Conservation (phyloP, 208 protist species). For the Tritrichomonas foetus region DNA sequence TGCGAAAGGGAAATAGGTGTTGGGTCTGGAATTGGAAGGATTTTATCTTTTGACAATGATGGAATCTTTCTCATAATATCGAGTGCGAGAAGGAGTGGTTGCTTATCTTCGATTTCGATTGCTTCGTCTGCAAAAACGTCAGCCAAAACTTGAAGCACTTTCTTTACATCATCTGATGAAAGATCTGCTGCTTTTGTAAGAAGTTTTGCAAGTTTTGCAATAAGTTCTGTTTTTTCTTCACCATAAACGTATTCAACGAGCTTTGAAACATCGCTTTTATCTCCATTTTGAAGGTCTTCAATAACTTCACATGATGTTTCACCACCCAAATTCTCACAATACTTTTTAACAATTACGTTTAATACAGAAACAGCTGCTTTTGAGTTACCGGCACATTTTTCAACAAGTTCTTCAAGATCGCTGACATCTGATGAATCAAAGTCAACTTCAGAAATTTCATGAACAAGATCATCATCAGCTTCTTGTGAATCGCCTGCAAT, state of each 20-base stretch:
- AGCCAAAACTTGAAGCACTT: background rate
- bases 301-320: background rate
- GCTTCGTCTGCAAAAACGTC: constrained; percentile 15
- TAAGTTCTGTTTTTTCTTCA: background rate
- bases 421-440: background rate
- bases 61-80: background rate
- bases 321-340: background rate
- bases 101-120: background rate
- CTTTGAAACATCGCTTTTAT: background rate
- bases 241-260: background rate
- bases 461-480: background rate
- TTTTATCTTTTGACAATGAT: background rate
- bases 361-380: background rate
- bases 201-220: background rate
- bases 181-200: background rate
- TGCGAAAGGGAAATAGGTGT: constrained; percentile 16
- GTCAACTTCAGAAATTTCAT: background rate
- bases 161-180: background rate
- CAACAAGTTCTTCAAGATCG: background rate
- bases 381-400: background rate
- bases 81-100: background rate
- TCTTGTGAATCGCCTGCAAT: background rate
- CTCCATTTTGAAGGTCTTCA: background rate
- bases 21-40: background rate
- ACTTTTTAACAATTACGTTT: background rate